phyloP scores from a whole-genome alignment of 345 rosid genomes.

The Reutealis trisperma region DNA sequence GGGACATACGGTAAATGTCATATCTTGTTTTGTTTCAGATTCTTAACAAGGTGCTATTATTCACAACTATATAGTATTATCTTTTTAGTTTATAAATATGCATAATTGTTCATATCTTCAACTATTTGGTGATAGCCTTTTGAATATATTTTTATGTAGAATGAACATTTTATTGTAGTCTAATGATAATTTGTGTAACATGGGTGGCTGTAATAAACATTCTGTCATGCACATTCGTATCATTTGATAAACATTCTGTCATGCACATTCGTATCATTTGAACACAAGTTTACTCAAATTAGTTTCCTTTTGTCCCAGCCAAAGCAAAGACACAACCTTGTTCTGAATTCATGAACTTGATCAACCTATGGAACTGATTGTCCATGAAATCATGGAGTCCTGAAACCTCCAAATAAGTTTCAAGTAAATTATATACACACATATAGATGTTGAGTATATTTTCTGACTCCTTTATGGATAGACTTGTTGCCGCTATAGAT shows the following conservation, averaged over 20 bases:
- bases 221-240: background rate
- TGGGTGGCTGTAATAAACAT: background rate
- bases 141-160: background rate
- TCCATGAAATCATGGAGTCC: background rate
- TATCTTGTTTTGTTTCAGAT: slow-evolving; percentile 9
- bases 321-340: background rate
- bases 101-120: slow-evolving; percentile 4
- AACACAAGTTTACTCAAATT: background rate
- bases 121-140: background rate
- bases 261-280: background rate
- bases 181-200: background rate
- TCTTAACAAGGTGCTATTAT: slow-evolving; percentile 1
- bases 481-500: background rate
- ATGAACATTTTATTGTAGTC: background rate
- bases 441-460: background rate
- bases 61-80: background rate
- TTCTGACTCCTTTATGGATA: background rate
- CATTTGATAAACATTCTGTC: background rate
- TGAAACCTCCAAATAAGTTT: background rate
- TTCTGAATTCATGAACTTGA: background rate
- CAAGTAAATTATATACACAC: background rate
- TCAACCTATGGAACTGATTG: background rate
- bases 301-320: background rate
- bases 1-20: slow-evolving; percentile 79
- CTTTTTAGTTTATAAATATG: background rate